Evolutionary conservation across 192 early-diverging fungal genomes (phyloP).

Genomic region (Thamnidium elegans): DNA sequence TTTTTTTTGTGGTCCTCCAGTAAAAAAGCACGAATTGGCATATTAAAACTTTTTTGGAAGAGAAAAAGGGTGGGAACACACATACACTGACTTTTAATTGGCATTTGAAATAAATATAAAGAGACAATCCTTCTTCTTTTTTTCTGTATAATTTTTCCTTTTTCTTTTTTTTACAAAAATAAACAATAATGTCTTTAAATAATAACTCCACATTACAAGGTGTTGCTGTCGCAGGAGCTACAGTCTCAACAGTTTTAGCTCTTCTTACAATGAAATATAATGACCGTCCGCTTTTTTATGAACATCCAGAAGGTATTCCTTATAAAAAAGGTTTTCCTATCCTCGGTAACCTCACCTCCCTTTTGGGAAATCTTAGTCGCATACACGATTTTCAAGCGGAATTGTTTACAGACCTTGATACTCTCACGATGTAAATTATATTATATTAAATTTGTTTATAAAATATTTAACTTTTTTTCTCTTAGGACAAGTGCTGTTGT

Average conservation of each 20-base stretch:
- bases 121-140: too few relatives aligned
- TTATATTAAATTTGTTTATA: neutral
- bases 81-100: too few relatives aligned
- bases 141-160: too few relatives aligned
- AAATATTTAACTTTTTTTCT: neutral
- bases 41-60: too few relatives aligned
- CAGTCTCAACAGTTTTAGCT: neutral
- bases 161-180: too few relatives aligned
- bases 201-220: neutral
- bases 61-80: too few relatives aligned
- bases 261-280: conserved; percentile 24
- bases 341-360: conserved; percentile 15
- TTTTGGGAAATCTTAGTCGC: conserved; percentile 4
- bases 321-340: conserved; percentile 17
- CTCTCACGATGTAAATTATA: conserved; percentile 15
- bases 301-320: conserved; percentile 17
- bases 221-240: conserved; percentile 6
- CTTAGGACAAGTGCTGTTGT: conserved; percentile 21
- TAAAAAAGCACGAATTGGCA: too few relatives aligned
- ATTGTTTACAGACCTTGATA: conserved; percentile 20
- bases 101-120: too few relatives aligned
- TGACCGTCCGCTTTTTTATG: conserved; percentile 25
- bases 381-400: conserved; percentile 14
- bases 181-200: neutral
- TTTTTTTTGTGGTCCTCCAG: too few relatives aligned